Evolutionary conservation across 345 rosid genomes (phyloP).

Genomic region (Populus tremula): DNA sequence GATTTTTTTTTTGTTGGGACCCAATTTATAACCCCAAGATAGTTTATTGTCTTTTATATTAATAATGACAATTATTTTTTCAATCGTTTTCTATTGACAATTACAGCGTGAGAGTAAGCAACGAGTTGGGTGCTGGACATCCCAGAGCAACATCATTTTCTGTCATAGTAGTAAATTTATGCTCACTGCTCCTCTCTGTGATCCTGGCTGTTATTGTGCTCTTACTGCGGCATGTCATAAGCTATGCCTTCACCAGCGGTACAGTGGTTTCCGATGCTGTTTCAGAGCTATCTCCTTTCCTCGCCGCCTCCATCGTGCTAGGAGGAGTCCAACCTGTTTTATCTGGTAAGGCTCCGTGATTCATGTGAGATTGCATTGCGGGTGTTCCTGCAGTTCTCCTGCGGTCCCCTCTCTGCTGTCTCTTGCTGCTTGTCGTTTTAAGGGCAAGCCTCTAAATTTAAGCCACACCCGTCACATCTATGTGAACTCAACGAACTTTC

Average conservation of each 20-base stretch:
- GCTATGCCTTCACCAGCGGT: conserved; percentile 59
- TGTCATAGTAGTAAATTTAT: conserved; percentile 32
- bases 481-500: neutral
- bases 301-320: conserved; percentile 51
- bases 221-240: conserved; percentile 43
- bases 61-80: neutral
- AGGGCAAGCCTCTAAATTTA: too few species aligned
- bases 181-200: conserved; percentile 43
- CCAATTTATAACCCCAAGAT: too few species aligned
- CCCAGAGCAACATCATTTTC: conserved; percentile 59
- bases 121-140: conserved; percentile 69
- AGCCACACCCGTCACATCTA: too few species aligned
- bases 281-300: conserved; percentile 47
- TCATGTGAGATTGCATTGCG: too few species aligned
- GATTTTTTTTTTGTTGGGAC: too few species aligned
- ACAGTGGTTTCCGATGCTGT: conserved; percentile 50
- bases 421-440: too few species aligned
- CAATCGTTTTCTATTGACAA: neutral
- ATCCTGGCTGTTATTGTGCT: conserved; percentile 39
- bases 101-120: conserved; percentile 63
- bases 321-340: conserved; percentile 60
- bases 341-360: conserved; percentile 38
- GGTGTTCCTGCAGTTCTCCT: neutral
- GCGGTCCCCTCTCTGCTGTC: neutral
- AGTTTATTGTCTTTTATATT: too few species aligned